These are phyloP conservation scores for Ceratocystis colombiana DNA, from an alignment of 2,329 filamentous ascomycete genomes.

Conservation along the genomic window DNA sequence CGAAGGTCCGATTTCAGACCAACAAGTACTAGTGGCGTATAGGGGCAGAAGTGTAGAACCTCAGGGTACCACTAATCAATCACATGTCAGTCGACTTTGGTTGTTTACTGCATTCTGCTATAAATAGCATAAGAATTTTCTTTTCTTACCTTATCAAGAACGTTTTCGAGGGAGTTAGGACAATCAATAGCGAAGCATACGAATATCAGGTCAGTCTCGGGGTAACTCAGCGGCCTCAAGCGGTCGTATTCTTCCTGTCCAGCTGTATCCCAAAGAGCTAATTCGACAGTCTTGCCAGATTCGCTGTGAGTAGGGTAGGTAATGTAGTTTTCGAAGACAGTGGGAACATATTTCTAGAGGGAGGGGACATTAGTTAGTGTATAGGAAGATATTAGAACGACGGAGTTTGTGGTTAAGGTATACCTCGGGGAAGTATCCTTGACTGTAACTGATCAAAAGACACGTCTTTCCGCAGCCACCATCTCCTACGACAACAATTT, in stretches of 20 bases:
- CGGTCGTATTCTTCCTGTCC: conserved; percentile 98
- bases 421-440: conserved; percentile 98
- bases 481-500: conserved; percentile 97
- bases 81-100: background rate
- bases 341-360: conserved; percentile 93
- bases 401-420: no score
- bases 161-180: conserved; percentile 94
- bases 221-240: conserved; percentile 88
- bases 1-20: conserved; percentile 96
- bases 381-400: no score
- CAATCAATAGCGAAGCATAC: conserved; percentile 99
- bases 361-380: background rate
- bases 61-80: conserved; percentile 84
- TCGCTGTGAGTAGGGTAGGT: conserved; percentile 83
- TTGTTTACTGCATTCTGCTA: background rate
- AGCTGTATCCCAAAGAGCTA: conserved; percentile 96
- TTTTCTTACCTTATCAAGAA: conserved; percentile 82
- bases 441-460: conserved; percentile 94
- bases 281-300: conserved; percentile 87
- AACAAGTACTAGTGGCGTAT: conserved; percentile 88
- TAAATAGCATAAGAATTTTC: conserved; percentile 12
- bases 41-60: conserved; percentile 97
- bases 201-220: conserved; percentile 94
- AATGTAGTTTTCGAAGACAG: conserved; percentile 99
- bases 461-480: conserved; percentile 98